Conservation (phyloP, 768 basidiomycete genomes). For the Suillus lakei region DNA sequence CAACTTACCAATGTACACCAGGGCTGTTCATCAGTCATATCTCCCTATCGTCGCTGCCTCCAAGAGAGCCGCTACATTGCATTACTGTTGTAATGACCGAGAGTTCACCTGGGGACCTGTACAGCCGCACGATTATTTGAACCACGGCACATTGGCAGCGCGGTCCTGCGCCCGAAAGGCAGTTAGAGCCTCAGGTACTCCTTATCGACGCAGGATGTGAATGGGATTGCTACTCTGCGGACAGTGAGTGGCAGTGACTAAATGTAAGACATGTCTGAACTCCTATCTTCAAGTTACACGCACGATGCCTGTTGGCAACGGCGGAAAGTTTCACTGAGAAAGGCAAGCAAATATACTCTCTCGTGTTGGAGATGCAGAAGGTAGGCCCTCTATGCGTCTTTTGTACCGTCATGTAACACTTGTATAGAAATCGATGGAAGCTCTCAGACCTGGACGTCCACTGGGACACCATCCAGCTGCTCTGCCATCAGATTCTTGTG, state of each 20-base stretch:
- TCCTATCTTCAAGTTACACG: constrained; percentile 66
- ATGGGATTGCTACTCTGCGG: constrained; percentile 70
- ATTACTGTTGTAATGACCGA: constrained; percentile 93
- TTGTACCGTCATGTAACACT: neutral
- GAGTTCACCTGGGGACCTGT: constrained; percentile 87
- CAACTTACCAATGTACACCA: constrained; percentile 32
- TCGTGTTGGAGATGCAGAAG: constrained; percentile 91
- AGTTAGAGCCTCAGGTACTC: constrained; percentile 70
- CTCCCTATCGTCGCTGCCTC: constrained; percentile 92
- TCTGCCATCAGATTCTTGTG: constrained; percentile 83
- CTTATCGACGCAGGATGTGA: constrained; percentile 97
- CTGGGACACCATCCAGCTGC: constrained; percentile 88
- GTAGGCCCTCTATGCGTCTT: constrained; percentile 38
- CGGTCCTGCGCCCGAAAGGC: constrained; percentile 36
- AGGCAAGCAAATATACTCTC: constrained; percentile 80
- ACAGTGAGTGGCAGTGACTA: constrained; percentile 46
- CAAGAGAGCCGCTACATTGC: constrained; percentile 84
- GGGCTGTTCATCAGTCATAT: constrained; percentile 88
- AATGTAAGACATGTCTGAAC: constrained; percentile 25
- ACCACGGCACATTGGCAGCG: constrained; percentile 53
- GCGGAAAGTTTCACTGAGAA: constrained; percentile 86
- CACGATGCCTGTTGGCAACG: constrained; percentile 93
- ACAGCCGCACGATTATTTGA: constrained; percentile 55
- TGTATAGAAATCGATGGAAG: constrained; percentile 65
- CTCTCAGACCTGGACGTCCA: constrained; percentile 78